Base-by-base conservation (phyloP, 768 basidiomycete species). In the Hypholoma sublateritium region DNA sequence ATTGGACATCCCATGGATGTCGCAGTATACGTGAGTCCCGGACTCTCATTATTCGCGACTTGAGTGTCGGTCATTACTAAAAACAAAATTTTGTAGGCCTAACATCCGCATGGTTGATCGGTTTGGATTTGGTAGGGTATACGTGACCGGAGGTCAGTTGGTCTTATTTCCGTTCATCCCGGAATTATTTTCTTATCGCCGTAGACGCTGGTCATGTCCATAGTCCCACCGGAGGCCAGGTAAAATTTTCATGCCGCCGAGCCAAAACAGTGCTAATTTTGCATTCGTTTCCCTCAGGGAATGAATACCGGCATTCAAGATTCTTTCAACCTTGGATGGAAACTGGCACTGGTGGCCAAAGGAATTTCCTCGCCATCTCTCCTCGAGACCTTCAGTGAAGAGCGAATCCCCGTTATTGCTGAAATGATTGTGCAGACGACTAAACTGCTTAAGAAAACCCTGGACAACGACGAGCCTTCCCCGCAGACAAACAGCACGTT, bases 311-410 rank as follows among this genome's bases (percentile, higher is more conserved):
- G 69, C 8, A 59, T 74, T 17, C 70, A 71, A 61, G 71, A 74
- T 49, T 64, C 72, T 14, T 66, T 70, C 63, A 77, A 75, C 55
- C 66, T 77, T 1, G 69, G 61, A 17, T 76, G 74, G 76, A 76
- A 77, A 57, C 57, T 76, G 4, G 63, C 72, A 6, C 61, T 76
- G 12, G 72, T 74, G 21, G 42, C 58, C 13, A 70, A 70, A 59
- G 68, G 67, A 5, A 63, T 67, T 17, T 67, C 73, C 4, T 52
- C 60, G 2, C 53, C 58, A 14, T 55, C 59, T 16, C 72, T 71
- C 42, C 70, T 73, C 17, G 66, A 70, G 22, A 69, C 66, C 0
- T 77, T 69, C 59, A 66, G 61, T 9, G 59, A 67, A 32, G 76
- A 77, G 51, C 71, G 75, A 2, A 48, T 70, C 14, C 75, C 74